Percentiles rank a stretch among this genome's conserved stretches.
Evolutionary conservation across 2,329 filamentous ascomycete genomes (phyloP).

Genomic region (Alternaria brassicae): DNA sequence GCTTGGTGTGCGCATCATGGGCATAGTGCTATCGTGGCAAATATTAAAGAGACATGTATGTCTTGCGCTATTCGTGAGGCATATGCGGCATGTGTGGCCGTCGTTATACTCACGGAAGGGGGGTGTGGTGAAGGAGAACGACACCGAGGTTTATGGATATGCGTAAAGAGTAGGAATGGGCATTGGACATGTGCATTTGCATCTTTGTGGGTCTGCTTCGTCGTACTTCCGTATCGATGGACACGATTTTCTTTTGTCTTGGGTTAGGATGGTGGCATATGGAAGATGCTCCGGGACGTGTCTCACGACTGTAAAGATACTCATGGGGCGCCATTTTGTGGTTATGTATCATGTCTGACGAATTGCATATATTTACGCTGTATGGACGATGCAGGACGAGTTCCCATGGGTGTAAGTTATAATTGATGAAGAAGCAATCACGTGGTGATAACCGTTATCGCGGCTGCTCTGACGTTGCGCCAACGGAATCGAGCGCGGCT

Average conservation of each 20-base stretch:
- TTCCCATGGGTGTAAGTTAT: not conserved
- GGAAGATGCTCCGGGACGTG: not conserved
- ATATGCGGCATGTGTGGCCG: slow-evolving; percentile 74
- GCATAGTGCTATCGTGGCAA: slow-evolving; percentile 72
- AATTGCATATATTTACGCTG: slow-evolving; percentile 29
- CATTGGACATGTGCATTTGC: slow-evolving; percentile 11
- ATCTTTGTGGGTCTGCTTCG: slow-evolving; percentile 9
- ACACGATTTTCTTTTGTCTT: slow-evolving; percentile 10
- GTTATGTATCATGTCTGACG: slow-evolving; percentile 39
- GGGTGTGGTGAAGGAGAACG: slow-evolving; percentile 55
- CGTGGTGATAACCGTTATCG: slow-evolving; percentile 22
- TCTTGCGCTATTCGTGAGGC: slow-evolving; percentile 77
- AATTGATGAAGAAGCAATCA: slow-evolving; percentile 5
- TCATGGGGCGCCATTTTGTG: slow-evolving; percentile 7
- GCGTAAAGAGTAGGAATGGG: slow-evolving; percentile 10
- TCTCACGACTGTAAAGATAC: slow-evolving; percentile 21
- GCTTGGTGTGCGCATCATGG: slow-evolving; percentile 82
- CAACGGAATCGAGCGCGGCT: slow-evolving; percentile 10
- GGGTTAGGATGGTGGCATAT: not conserved
- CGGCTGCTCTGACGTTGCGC: slow-evolving; percentile 12
- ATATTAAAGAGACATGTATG: slow-evolving; percentile 73
- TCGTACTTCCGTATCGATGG: slow-evolving; percentile 1
- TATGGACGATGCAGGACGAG: not conserved
- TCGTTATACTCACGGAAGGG: slow-evolving; percentile 69
- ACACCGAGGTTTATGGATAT: slow-evolving; percentile 40